Percentiles rank a stretch among this genome's conserved stretches.
These are phyloP conservation scores for Mortierella polycephala DNA, from an alignment of 371 early-diverging fungal species.

Conservation along the genomic window DNA sequence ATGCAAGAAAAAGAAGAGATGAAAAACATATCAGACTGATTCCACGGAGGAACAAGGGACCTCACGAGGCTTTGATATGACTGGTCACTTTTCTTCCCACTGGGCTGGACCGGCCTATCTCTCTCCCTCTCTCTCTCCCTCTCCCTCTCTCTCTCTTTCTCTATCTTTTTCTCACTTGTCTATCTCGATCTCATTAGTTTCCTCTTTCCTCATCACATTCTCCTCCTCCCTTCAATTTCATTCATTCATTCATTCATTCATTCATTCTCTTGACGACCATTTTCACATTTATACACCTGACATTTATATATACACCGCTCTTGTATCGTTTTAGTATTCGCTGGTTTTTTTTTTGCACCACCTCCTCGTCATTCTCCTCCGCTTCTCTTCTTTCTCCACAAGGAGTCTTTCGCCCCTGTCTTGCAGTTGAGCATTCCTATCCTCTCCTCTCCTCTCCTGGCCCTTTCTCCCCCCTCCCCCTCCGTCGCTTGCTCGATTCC, in stretches of 20 bases:
- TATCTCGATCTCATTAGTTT: no score
- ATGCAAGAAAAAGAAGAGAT: no score
- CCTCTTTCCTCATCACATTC: not conserved
- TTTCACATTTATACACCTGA: no score
- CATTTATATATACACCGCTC: no score
- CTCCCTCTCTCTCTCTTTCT: not conserved
- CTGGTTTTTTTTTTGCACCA: no score
- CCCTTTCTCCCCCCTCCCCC: not conserved
- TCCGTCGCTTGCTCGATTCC: not conserved
- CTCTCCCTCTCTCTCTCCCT: not conserved
- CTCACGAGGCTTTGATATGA: no score
- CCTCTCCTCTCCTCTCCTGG: not conserved
- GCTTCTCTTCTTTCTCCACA: not conserved
- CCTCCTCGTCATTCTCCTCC: no score
- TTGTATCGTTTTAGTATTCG: no score
- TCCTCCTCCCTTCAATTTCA: not conserved
- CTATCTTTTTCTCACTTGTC: not conserved
- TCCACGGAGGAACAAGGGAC: no score
- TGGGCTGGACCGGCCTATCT: not conserved
- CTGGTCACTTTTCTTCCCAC: not conserved
- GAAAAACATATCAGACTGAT: no score
- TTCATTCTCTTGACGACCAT: not conserved
- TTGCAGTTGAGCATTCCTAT: no score
- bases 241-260: not conserved
- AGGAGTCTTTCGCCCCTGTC: no score